A percentile compares a stretch with the other conserved stretches of the same genome.
These are phyloP conservation scores for Cryptosporidium baileyi DNA, from an alignment of 169 alveolate genomes.

Conservation along the genomic window DNA sequence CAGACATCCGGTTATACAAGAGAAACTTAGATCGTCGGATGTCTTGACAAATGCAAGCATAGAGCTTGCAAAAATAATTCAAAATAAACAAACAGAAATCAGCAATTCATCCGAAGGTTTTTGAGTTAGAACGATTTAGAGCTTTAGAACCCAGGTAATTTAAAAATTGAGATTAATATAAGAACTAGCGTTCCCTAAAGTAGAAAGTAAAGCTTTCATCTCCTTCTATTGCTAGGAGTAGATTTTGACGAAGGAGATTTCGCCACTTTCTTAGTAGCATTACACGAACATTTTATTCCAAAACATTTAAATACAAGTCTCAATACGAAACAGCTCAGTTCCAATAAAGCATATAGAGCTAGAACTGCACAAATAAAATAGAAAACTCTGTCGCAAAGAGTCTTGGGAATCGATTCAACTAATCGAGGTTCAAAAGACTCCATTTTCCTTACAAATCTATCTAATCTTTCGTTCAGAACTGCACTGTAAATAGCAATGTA, in stretches of 20 bases:
- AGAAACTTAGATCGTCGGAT: constrained; percentile 40
- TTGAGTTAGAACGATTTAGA: background rate
- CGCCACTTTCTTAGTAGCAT: background rate
- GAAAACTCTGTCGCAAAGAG: constrained; percentile 18
- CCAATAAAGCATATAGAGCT: constrained; percentile 2
- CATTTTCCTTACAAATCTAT: constrained; percentile 4
- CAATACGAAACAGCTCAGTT: background rate
- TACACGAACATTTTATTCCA: background rate
- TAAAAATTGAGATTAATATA: background rate
- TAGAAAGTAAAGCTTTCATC: background rate
- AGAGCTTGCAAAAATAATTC: constrained; percentile 26
- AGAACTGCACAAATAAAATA: constrained; percentile 19
- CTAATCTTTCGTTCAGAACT: constrained; percentile 27
- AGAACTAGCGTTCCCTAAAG: background rate
- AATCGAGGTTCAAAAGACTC: constrained; percentile 16
- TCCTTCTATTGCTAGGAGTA: constrained; percentile 62
- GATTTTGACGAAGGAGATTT: constrained; percentile 45
- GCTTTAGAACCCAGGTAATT: background rate
- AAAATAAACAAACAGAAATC: background rate
- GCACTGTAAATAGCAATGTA: background rate
- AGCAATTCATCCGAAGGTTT: background rate
- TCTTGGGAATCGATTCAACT: constrained; percentile 29
- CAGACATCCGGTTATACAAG: constrained; percentile 53
- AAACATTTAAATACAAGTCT: constrained; percentile 4
- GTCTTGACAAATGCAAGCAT: constrained; percentile 14